Conservation (phyloP, 495 filamentous ascomycete species). For the Annulohypoxylon stygium region DNA sequence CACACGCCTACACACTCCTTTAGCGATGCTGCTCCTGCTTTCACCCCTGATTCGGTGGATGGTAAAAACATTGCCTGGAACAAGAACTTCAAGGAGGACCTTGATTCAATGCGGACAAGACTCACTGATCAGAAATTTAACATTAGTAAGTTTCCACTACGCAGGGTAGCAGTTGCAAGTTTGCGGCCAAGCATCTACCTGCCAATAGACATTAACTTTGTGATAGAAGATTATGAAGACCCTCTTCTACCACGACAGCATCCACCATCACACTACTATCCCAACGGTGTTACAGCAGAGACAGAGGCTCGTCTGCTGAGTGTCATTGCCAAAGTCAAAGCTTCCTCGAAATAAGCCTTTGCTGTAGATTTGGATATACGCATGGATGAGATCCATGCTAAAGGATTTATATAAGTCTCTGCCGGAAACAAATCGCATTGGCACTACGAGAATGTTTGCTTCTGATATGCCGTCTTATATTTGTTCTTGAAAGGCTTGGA, state of each 20-base stretch:
- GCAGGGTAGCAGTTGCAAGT: not conserved
- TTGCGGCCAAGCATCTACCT: not conserved
- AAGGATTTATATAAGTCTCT: not conserved
- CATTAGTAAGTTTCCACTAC: conserved; percentile 49
- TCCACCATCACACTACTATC: conserved; percentile 51
- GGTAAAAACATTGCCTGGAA: conserved; percentile 66
- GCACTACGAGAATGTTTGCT: not conserved
- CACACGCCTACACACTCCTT: conserved; percentile 48
- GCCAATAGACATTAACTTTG: not conserved
- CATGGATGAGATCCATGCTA: not conserved
- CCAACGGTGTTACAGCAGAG: conserved; percentile 51
- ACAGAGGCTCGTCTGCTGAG: conserved; percentile 51
- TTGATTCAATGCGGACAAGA: conserved; percentile 51
- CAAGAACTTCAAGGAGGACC: conserved; percentile 73
- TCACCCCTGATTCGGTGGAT: conserved; percentile 46
- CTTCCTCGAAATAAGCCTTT: conserved; percentile 14
- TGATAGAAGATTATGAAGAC: conserved; percentile 56
- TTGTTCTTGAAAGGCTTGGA: not conserved
- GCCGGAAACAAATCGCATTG: not conserved
- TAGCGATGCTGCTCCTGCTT: conserved; percentile 23
- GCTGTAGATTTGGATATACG: not conserved
- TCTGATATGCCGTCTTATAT: not conserved
- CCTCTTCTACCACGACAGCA: conserved; percentile 54
- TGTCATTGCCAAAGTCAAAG: conserved; percentile 52
- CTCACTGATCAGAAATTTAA: conserved; percentile 59